phyloP scores from a whole-genome alignment of 148 eudicot species.

The Agrostemma githago region DNA sequence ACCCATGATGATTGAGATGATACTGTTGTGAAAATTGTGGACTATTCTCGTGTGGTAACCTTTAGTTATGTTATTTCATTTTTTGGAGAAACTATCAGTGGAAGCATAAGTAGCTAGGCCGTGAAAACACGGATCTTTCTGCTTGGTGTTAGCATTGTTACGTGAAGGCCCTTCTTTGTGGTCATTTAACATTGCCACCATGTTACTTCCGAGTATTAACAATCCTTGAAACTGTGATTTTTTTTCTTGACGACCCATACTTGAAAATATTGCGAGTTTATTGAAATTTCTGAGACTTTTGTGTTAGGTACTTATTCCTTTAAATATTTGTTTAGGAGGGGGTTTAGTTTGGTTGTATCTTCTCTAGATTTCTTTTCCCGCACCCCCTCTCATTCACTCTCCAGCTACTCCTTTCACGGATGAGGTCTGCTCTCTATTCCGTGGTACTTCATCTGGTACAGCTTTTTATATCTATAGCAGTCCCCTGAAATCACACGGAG shows the following conservation, averaged over 20 bases:
- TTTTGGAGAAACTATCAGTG: neutral
- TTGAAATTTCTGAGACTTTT: too few relatives aligned
- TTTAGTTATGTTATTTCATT: neutral
- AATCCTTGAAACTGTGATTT: neutral
- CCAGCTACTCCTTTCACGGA: neutral
- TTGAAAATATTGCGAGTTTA: neutral
- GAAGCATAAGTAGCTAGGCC: neutral
- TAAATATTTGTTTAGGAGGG: neutral
- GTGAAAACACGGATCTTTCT: neutral
- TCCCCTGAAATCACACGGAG: neutral
- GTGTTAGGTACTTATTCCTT: neutral
- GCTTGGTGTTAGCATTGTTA: neutral
- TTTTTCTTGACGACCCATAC: neutral
- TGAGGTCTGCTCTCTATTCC: neutral
- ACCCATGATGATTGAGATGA: neutral
- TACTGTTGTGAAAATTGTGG: neutral
- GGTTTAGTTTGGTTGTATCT: neutral
- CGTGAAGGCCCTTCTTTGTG: neutral
- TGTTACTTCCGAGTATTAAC: neutral
- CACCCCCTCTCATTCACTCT: neutral
- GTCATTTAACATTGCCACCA: neutral
- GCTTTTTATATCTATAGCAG: neutral
- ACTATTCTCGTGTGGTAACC: neutral
- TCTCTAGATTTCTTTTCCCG: neutral
- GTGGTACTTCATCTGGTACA: neutral